Evolutionary conservation across 768 basidiomycete genomes (phyloP).

Genomic region (Lyophyllum semitale): DNA sequence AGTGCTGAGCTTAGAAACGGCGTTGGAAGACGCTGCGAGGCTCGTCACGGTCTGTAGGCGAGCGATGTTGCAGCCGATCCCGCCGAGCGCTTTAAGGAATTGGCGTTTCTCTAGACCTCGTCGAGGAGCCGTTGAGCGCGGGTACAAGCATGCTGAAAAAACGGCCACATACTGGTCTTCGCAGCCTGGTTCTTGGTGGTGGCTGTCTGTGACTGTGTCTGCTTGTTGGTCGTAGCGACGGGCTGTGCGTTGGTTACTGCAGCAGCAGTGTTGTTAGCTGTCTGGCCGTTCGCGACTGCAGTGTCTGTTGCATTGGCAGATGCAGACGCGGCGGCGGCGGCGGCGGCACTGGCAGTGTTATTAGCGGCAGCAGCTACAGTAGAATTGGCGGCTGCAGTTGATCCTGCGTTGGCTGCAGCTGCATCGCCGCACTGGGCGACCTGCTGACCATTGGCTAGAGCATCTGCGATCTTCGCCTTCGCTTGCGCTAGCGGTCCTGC

Average conservation of each 20-base stretch:
- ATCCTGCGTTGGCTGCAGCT: neutral
- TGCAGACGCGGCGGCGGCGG: neutral
- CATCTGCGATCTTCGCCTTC: constrained; percentile 2
- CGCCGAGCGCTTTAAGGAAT: constrained; percentile 13
- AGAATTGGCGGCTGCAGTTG: neutral
- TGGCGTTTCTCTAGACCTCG: constrained; percentile 18
- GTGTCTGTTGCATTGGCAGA: neutral
- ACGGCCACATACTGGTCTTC: neutral
- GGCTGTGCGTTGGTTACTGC: neutral
- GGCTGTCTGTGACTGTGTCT: neutral
- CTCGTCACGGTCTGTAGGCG: constrained; percentile 14
- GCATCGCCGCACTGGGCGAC: constrained; percentile 2
- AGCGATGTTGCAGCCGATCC: constrained; percentile 17
- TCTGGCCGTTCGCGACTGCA: neutral
- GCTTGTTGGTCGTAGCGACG: neutral
- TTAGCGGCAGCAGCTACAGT: neutral
- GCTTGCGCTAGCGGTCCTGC: neutral
- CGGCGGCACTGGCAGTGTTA: neutral
- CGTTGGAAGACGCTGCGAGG: constrained; percentile 12
- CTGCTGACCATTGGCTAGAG: constrained; percentile 3
- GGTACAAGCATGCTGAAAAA: too few relatives aligned
- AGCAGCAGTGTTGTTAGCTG: too few relatives aligned
- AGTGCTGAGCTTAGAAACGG: constrained; percentile 11
- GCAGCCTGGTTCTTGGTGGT: neutral
- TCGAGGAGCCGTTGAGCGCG: too few relatives aligned